Evolutionary conservation across 2,329 filamentous ascomycete genomes (phyloP), one percentile per base, ranked within the genome.

Genomic region (Rosellinia necatrix): DNA sequence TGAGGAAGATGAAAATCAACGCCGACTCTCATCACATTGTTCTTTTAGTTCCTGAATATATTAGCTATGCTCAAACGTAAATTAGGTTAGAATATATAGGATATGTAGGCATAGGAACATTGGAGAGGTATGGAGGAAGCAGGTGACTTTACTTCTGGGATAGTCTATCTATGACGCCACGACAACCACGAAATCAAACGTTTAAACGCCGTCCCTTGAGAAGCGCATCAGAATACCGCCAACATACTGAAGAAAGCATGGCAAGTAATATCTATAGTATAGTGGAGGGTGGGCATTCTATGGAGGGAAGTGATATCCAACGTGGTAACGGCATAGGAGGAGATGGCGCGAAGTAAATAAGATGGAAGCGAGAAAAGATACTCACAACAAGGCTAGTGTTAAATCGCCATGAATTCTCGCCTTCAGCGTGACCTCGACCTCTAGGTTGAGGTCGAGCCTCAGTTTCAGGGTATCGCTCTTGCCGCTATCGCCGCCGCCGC

Each of bases 391-490:
- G 62, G 86, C 88, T 62, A 94, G 74, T 44, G 89, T 91, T 62
- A 96, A 75, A 76, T 96, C 91, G 70, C 91, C 91, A 64, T 92
- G 86, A 65, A 94, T 92, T 74, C 88, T 87, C 19, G 90, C 90
- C 79, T 94, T 94, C 56, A 94, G 81, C 67, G 92, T 88, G 61
- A 94, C 90, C 73, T 94, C 90, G 51, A 94, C 83, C 66, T 94
- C 90, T 56, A 94, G 78, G 72, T 94, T 94, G 58, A 92, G 79
- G 69, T 94, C 90, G 15, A 93, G 76, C 44, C 87, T 82, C 66
- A 94, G 74, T 68, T 87, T 86, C 69, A 92, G 75, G 22, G 89
- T 89, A 66, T 92, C 69, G 34, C 65, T 79, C 68, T 80, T 78
- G 67, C 79, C 78, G 65, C 58, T 24, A 13, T 49, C 60, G 15